These are phyloP conservation scores for Leccinum pellstonianum DNA, from an alignment of 768 basidiomycete species.

Conservation along the genomic window DNA sequence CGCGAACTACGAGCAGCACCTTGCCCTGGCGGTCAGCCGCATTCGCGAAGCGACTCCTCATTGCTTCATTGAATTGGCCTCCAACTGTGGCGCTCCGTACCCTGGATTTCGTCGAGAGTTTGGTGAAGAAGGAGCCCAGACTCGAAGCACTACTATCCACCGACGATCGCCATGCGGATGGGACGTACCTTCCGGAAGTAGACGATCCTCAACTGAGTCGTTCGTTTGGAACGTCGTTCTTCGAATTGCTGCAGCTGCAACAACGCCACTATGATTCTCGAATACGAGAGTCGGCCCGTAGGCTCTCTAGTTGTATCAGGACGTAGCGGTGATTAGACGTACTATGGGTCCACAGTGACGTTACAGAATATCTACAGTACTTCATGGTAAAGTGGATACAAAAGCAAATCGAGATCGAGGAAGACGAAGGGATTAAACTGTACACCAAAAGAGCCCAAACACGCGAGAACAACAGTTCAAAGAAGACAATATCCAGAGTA, in stretches of 20 bases:
- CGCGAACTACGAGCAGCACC: slow-evolving; percentile 54
- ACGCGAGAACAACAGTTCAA: slow-evolving; percentile 20
- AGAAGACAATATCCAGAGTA: slow-evolving; percentile 32
- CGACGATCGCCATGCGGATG: slow-evolving; percentile 82
- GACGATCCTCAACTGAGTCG: slow-evolving; percentile 86
- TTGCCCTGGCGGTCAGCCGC: slow-evolving; percentile 82
- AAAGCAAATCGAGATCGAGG: slow-evolving; percentile 17
- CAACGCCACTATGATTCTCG: slow-evolving; percentile 61
- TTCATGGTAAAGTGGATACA: slow-evolving; percentile 24
- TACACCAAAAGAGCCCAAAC: slow-evolving; percentile 12
- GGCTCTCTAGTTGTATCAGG: slow-evolving; percentile 47
- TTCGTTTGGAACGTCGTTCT: slow-evolving; percentile 83
- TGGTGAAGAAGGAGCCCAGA: slow-evolving; percentile 76
- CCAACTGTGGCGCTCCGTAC: slow-evolving; percentile 60
- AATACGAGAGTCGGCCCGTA: slow-evolving; percentile 66
- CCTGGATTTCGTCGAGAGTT: slow-evolving; percentile 67
- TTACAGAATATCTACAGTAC: slow-evolving; percentile 36
- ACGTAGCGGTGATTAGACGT: slow-evolving; percentile 33
- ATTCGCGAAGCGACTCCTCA: slow-evolving; percentile 90
- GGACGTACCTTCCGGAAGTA: slow-evolving; percentile 79
- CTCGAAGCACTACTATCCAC: slow-evolving; percentile 84
- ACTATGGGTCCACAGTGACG: slow-evolving; percentile 28
- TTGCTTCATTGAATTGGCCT: slow-evolving; percentile 80
- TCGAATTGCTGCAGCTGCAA: slow-evolving; percentile 72
- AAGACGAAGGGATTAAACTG: slow-evolving; percentile 19